These are phyloP conservation scores for Suillus americanus DNA, from an alignment of 768 basidiomycete species.

Conservation along the genomic window DNA sequence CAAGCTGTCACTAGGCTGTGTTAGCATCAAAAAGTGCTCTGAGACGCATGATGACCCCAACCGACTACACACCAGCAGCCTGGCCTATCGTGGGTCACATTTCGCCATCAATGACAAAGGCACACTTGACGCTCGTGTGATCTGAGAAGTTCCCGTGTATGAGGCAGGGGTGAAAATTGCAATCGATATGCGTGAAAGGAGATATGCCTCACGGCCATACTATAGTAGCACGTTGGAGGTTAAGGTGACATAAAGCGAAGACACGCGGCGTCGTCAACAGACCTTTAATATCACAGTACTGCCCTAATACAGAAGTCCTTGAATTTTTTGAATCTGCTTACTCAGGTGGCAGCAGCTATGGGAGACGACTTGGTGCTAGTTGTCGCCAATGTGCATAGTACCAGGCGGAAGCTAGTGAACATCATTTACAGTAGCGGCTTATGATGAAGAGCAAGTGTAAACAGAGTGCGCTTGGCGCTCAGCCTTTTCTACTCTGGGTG, in stretches of 20 bases:
- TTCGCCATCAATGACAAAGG: not conserved
- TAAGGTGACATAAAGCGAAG: not conserved
- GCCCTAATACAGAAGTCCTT: not conserved
- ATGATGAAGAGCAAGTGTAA: not conserved
- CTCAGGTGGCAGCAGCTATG: not conserved
- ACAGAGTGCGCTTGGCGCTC: not conserved
- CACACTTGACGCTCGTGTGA: not conserved
- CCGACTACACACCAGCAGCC: not conserved
- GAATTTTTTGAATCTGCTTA: not conserved
- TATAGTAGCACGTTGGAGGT: not conserved
- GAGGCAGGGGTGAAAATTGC: not conserved
- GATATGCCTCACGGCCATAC: not conserved
- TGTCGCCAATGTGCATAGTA: not conserved
- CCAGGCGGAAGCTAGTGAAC: not conserved
- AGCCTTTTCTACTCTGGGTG: not conserved
- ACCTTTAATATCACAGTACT: not conserved
- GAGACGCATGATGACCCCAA: not conserved
- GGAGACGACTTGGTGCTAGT: not conserved
- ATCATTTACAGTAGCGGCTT: not conserved
- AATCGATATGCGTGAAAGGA: not conserved
- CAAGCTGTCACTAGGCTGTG: not conserved
- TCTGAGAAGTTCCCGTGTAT: not conserved
- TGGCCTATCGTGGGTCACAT: not conserved
- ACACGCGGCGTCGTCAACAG: not conserved
- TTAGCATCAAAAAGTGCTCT: not conserved